phyloP scores from a whole-genome alignment of 495 filamentous ascomycete species.

The Hypoxylon trugodes region DNA sequence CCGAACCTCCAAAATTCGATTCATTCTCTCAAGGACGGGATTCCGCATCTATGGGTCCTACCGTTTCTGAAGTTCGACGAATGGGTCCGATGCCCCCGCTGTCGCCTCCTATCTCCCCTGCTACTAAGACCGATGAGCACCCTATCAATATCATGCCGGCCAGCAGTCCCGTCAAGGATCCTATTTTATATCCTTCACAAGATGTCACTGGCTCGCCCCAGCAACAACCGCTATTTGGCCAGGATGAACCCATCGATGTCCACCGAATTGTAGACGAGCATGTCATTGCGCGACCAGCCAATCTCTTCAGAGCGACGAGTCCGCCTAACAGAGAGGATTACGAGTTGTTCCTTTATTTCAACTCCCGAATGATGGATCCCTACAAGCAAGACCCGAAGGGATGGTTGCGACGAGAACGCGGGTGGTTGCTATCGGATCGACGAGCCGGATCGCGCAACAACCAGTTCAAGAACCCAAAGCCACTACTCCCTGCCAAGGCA shows the following conservation, averaged over 20 bases:
- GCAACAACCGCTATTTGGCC: conserved; percentile 44
- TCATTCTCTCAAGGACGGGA: conserved; percentile 55
- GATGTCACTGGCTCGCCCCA: conserved; percentile 66
- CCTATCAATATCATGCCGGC: conserved; percentile 15
- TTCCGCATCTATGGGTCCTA: conserved; percentile 39
- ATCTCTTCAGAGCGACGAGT: conserved; percentile 60
- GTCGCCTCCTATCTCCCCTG: conserved; percentile 78
- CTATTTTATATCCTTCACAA: conserved; percentile 58
- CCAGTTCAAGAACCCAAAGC: conserved; percentile 46
- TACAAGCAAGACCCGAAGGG: conserved; percentile 65
- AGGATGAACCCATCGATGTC: conserved; percentile 51
- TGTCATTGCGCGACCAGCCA: conserved; percentile 67
- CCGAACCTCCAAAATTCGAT: conserved; percentile 70
- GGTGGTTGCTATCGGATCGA: conserved; percentile 62
- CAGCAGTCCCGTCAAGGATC: conserved; percentile 43
- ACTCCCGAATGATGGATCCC: conserved; percentile 67
- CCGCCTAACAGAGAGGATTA: conserved; percentile 78
- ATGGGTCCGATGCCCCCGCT: conserved; percentile 62
- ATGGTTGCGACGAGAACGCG: conserved; percentile 71
- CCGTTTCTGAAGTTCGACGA: conserved; percentile 47
- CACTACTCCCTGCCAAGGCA: conserved; percentile 53
- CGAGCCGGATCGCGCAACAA: conserved; percentile 43
- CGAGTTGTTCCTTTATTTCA: conserved; percentile 70
- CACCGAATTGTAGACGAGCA: conserved; percentile 70
- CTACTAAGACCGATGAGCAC: conserved; percentile 52